Percentiles rank a stretch among this genome's conserved stretches.
These are phyloP conservation scores for sorghum (Sorghum bicolor) DNA, from an alignment of 176 grass and related monocot genomes.

Conservation along the genomic window Sorghum_bicolor_NCBIv3 NC_012875.2:59518001-59518500, in stretches of 20 bases:
- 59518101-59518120: slow-evolving; percentile 49
- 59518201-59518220: slow-evolving; percentile 58
- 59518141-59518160: no score
- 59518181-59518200: slow-evolving; percentile 46
- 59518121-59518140: slow-evolving; percentile 40
- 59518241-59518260: slow-evolving; percentile 43
- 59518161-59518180: slow-evolving; percentile 61
- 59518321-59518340: slow-evolving; percentile 18
- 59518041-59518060: slow-evolving; percentile 45
- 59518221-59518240: slow-evolving; percentile 45
- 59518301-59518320: slow-evolving; percentile 25
- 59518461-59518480: neutral
- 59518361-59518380: neutral
- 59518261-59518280: slow-evolving; percentile 63
- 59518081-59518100: slow-evolving; percentile 51
- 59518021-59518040: slow-evolving; percentile 52
- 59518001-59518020: no score
- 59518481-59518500: neutral
- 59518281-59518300: slow-evolving; percentile 66
- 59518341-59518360: slow-evolving; percentile 8
- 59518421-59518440: neutral
- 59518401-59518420: neutral
- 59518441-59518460: neutral
- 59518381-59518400: neutral
- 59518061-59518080: slow-evolving; percentile 71